Evolutionary conservation across 106 monocot genomes (phyloP).

Genomic region (Dendrobium officinale): DNA sequence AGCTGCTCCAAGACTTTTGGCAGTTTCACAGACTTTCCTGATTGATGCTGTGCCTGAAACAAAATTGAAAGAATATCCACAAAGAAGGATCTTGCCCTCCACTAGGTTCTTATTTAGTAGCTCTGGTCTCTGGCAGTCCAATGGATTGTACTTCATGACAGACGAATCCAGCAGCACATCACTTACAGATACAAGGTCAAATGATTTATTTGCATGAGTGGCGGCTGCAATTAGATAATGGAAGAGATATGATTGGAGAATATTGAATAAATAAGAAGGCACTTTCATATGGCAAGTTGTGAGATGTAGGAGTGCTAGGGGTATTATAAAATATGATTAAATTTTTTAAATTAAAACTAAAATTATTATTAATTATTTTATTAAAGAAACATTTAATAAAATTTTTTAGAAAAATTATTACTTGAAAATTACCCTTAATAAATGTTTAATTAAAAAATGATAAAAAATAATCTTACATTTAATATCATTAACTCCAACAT

Average conservation of each 20-base stretch:
- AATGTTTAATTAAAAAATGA: too few species aligned
- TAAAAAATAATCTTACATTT: too few species aligned
- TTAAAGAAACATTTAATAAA: too few species aligned
- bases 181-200: constrained; percentile 63
- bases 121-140: constrained; percentile 88
- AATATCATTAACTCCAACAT: too few species aligned
- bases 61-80: constrained; percentile 95
- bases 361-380: too few species aligned
- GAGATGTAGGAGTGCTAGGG: neutral
- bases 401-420: too few species aligned
- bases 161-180: constrained; percentile 80
- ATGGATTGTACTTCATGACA: constrained; percentile 63
- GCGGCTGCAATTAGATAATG: constrained; percentile 49
- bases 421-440: too few species aligned
- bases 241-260: neutral
- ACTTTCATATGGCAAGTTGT: neutral
- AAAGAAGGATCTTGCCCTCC: constrained; percentile 79
- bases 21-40: constrained; percentile 82
- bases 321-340: too few species aligned
- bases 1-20: constrained; percentile 80
- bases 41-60: constrained; percentile 90
- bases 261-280: neutral
- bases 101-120: constrained; percentile 73
- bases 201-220: constrained; percentile 62
- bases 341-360: too few species aligned